Base-by-base conservation (phyloP, 345 rosid species). In the Aegle marmelos region DNA sequence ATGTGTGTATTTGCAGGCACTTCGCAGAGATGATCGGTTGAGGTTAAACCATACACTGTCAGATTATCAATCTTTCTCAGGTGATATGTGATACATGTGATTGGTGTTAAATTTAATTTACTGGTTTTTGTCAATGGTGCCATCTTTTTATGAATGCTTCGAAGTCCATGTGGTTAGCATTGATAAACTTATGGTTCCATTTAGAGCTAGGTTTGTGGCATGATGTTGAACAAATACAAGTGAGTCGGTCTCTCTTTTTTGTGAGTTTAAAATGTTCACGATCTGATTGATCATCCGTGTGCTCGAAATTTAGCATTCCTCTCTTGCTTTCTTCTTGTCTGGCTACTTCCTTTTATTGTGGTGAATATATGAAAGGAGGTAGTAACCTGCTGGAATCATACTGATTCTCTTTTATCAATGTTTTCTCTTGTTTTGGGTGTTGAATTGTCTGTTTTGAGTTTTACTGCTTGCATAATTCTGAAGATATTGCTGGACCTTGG, bases 11-110 rank as follows among this genome's bases (percentile, higher is more conserved):
- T 76, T 87, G 81, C 93, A 96, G 99, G 83, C 85, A 56, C 85
- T 79, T 79, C 81, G 76, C 58, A 87, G 90, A 83, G 90, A 92
- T 80, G 90, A 92, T 74, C 89, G 91, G 25, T 75, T 86, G 79
- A 89, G 90, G 81, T 78, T 84, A 54, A 90, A 87, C 83, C 78
- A 77, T 53, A 77, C 84, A 4, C 57, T 74, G 16, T 85, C 98
- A 37, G 82, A 86, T 79, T 87, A 89, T 82, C 87, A 81, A 80
- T 79, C 94, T 78, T 85, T 90, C 78, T 86, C 90, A 76, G 97
- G 98, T 97, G 75, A 85, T 86, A 65, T 30, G 73, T 53, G 63
- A 71, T n/a, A 70, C 68, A 59, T 24, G 78, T 36, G 33, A 48
- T 77, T 70, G 54, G 68, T 37, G 9, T 25, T 72, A 37, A 36